Percentiles rank a stretch among this genome's conserved stretches.
Evolutionary conservation across 1,139 yeast species (phyloP).

Genomic region (Komagataea norvegica): DNA sequence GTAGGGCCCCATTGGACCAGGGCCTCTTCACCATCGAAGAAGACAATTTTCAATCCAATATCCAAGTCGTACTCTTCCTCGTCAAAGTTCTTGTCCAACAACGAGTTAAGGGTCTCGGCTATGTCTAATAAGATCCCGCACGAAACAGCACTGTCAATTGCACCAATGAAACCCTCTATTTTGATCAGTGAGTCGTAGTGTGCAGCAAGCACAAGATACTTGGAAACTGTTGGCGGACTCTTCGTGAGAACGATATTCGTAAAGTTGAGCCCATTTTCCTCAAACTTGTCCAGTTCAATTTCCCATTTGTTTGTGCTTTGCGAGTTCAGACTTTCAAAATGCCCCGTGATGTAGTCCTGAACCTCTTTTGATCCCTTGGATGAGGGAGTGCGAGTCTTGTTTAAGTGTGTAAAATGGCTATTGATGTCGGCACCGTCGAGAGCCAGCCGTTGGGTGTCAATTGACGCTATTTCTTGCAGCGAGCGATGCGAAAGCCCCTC

Average conservation of each 20-base stretch:
- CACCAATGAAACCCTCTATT: slow-evolving; percentile 55
- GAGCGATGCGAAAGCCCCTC: background rate
- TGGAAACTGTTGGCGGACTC: slow-evolving; percentile 28
- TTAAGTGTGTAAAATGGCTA: slow-evolving; percentile 29
- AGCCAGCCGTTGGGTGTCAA: slow-evolving; percentile 12
- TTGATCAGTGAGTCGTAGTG: slow-evolving; percentile 48
- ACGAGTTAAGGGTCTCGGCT: slow-evolving; percentile 33
- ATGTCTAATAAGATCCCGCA: slow-evolving; percentile 47
- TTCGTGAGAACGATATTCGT: slow-evolving; percentile 41
- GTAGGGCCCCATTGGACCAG: slow-evolving; percentile 41
- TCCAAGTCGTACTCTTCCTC: slow-evolving; percentile 18
- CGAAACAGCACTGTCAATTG: slow-evolving; percentile 54
- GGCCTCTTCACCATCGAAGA: slow-evolving; percentile 61
- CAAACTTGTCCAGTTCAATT: slow-evolving; percentile 37
- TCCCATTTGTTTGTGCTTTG: slow-evolving; percentile 30
- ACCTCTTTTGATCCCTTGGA: slow-evolving; percentile 36
- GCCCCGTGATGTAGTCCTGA: slow-evolving; percentile 34
- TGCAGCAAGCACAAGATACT: slow-evolving; percentile 43
- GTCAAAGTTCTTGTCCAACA: slow-evolving; percentile 22
- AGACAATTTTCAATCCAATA: slow-evolving; percentile 43
- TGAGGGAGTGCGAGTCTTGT: slow-evolving; percentile 42
- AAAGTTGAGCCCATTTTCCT: slow-evolving; percentile 36
- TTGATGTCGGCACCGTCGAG: slow-evolving; percentile 11
- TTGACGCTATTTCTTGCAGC: slow-evolving; percentile 3
- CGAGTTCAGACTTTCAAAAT: slow-evolving; percentile 26